These are phyloP conservation scores for Chrysoporthe cubensis DNA, from an alignment of 2,329 filamentous ascomycete genomes.

Conservation along the genomic window DNA sequence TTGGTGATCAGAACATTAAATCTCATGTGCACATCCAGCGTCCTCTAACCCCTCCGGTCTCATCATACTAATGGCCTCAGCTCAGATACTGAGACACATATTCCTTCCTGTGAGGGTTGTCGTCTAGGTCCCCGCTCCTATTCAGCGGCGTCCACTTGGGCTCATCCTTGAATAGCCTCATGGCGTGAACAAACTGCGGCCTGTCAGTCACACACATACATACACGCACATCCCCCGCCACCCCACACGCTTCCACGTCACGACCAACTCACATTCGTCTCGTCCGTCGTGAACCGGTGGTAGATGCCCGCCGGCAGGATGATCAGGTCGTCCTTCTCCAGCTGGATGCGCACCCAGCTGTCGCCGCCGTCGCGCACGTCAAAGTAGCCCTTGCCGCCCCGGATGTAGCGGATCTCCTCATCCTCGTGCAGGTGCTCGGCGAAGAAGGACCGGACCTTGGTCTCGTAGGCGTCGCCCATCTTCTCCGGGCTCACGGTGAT, in stretches of 20 bases:
- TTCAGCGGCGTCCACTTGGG: conserved; percentile 98
- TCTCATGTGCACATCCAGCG: not conserved
- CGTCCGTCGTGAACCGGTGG: conserved; percentile 95
- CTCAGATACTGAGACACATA: conserved; percentile 65
- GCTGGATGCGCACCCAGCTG: conserved; percentile 83
- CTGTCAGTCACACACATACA: conserved; percentile 15
- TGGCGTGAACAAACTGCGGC: conserved; percentile 84
- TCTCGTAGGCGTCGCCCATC: conserved; percentile 87
- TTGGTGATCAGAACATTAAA: not conserved
- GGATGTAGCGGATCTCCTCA: conserved; percentile 95
- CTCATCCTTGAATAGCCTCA: conserved; percentile 97
- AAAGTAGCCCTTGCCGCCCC: conserved; percentile 88
- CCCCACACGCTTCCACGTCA: not conserved
- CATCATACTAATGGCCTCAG: conserved; percentile 13
- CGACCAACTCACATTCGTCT: conserved; percentile 73
- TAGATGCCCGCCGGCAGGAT: conserved; percentile 95
- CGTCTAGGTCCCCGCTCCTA: conserved; percentile 75
- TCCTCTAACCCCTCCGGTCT: not conserved
- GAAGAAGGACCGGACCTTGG: conserved; percentile 94
- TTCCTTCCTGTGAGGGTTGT: conserved; percentile 75
- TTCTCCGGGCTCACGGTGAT: conserved; percentile 84
- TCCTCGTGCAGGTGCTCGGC: conserved; percentile 96
- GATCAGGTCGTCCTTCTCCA: conserved; percentile 88
- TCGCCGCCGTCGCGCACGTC: conserved; percentile 85
- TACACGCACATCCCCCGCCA: not conserved